phyloP scores from a whole-genome alignment of 345 rosid species.

The Psidium friedrichsthalianum region DNA sequence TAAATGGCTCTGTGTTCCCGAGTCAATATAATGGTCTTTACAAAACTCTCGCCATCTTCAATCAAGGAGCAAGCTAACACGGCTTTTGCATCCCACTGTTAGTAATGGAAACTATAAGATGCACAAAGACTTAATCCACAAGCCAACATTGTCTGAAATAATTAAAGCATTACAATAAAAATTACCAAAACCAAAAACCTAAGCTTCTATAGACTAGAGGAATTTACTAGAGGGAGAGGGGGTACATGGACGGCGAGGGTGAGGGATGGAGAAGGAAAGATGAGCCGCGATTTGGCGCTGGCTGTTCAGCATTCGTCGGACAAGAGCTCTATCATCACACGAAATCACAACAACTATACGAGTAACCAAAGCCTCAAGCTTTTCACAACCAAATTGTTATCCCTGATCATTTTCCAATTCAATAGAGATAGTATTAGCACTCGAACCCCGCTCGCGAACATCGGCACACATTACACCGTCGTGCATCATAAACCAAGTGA shows the following conservation, averaged over 20 bases:
- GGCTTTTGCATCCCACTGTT: conserved; percentile 75
- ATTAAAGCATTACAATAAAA: not conserved
- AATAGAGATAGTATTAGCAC: not conserved
- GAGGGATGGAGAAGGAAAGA: not conserved
- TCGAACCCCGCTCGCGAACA: not conserved
- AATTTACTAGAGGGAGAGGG: not conserved
- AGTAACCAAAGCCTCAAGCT: no score
- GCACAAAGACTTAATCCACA: not conserved
- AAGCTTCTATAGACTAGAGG: not conserved
- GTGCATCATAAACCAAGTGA: not conserved
- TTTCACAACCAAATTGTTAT: not conserved
- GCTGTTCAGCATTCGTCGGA: conserved; percentile 25
- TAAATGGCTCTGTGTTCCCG: conserved; percentile 87
- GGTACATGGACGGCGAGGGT: not conserved
- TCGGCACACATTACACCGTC: not conserved
- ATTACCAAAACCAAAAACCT: not conserved
- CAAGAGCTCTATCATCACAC: no score
- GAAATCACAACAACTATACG: no score
- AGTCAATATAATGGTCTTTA: conserved; percentile 46
- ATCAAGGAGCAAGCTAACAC: conserved; percentile 56
- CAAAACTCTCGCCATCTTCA: conserved; percentile 21
- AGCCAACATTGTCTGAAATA: not conserved
- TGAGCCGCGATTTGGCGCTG: not conserved
- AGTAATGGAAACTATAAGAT: conserved; percentile 48
- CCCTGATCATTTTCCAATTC: not conserved